phyloP scores from a whole-genome alignment of 768 basidiomycete genomes.

The Pholiota microspora region DNA sequence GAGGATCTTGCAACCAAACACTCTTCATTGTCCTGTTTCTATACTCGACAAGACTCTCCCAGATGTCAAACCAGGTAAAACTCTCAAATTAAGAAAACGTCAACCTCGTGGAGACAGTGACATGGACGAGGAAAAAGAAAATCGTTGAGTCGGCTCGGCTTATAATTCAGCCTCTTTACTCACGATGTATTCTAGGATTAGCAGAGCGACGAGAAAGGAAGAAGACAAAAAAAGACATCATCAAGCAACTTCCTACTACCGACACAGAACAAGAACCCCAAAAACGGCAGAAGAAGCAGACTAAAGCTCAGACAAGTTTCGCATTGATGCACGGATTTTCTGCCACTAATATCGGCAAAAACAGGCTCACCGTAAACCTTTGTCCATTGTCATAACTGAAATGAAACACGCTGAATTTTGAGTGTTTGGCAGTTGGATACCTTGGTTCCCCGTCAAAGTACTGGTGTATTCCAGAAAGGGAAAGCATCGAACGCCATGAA shows the following conservation, averaged over 20 bases:
- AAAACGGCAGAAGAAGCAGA: slow-evolving; percentile 22
- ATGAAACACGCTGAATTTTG: neutral
- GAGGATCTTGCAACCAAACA: neutral
- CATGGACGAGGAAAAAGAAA: slow-evolving; percentile 19
- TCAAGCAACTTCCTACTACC: slow-evolving; percentile 26
- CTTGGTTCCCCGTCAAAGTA: slow-evolving; percentile 20
- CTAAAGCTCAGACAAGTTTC: slow-evolving; percentile 45
- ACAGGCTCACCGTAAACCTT: slow-evolving; percentile 55
- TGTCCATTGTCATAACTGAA: neutral
- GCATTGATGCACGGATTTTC: slow-evolving; percentile 70
- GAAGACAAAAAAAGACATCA: slow-evolving; percentile 54
- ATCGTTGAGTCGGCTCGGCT: slow-evolving; percentile 18
- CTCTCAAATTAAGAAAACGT: neutral
- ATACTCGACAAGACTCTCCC: neutral
- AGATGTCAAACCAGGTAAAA: neutral
- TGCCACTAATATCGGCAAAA: slow-evolving; percentile 59
- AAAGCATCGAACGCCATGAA: slow-evolving; percentile 51
- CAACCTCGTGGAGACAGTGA: neutral
- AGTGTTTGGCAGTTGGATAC: slow-evolving; percentile 38
- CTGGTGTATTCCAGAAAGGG: slow-evolving; percentile 66
- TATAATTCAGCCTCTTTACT: neutral
- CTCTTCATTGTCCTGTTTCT: neutral
- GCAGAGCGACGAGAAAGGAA: slow-evolving; percentile 65
- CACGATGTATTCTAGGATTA: slow-evolving; percentile 42
- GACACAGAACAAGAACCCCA: slow-evolving; percentile 23